These are phyloP conservation scores for Alternaria sp. DNA, from an alignment of 2,329 filamentous ascomycete genomes.

Conservation along the genomic window DNA sequence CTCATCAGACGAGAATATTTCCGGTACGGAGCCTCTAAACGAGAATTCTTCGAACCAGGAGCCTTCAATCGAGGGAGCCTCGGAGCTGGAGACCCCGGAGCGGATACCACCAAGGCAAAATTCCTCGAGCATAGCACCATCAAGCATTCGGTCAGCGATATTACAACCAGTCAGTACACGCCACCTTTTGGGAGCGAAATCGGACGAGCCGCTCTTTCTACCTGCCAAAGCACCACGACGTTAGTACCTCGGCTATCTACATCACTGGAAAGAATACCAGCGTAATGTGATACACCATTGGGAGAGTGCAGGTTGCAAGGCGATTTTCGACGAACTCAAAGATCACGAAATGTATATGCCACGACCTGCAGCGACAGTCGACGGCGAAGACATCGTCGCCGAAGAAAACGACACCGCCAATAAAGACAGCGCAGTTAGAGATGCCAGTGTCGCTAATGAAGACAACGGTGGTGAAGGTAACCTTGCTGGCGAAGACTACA, in stretches of 20 bases:
- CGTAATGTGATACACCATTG: conserved; percentile 5
- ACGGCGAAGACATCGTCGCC: neutral
- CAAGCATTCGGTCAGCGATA: neutral
- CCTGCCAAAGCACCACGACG: conserved; percentile 11
- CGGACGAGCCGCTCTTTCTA: conserved; percentile 17
- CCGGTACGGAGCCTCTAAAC: neutral
- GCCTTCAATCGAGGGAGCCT: neutral
- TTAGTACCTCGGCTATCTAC: conserved; percentile 30
- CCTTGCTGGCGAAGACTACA: neutral
- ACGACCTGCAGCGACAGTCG: neutral
- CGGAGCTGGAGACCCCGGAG: too few species aligned
- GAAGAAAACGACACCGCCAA: neutral
- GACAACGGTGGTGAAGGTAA: neutral
- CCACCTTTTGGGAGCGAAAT: neutral
- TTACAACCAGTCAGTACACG: neutral
- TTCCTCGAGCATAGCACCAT: neutral
- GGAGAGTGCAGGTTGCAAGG: neutral
- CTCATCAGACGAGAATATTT: neutral
- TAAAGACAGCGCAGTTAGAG: neutral
- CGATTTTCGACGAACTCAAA: conserved; percentile 18
- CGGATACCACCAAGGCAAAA: neutral
- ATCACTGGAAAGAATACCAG: conserved; percentile 21
- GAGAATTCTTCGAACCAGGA: neutral
- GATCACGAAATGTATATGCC: conserved; percentile 4
- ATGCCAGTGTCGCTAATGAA: neutral